A percentile compares a stretch with the other conserved stretches of the same genome.
Evolutionary conservation across 768 basidiomycete genomes (phyloP).

Genomic region (Clathrus columnatus): DNA sequence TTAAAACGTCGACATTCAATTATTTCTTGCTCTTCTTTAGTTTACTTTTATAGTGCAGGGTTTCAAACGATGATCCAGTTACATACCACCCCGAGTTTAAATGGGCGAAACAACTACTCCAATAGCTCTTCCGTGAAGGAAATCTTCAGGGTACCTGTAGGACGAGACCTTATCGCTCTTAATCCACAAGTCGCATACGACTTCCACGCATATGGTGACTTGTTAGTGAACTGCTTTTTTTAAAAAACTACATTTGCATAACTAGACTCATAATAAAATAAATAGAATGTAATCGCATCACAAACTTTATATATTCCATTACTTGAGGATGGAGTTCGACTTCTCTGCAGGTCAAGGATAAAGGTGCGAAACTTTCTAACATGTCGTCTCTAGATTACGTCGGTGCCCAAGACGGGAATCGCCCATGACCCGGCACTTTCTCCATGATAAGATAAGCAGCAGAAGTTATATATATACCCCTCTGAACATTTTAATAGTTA

Average conservation of each 20-base stretch:
- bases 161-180: neutral
- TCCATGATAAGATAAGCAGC: slow-evolving; percentile 20
- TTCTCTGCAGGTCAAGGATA: slow-evolving; percentile 10
- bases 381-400: slow-evolving; percentile 21
- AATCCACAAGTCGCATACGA: neutral
- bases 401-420: slow-evolving; percentile 24
- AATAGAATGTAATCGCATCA: slow-evolving; percentile 15
- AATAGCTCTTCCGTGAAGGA: slow-evolving; percentile 1
- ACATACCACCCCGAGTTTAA: slow-evolving; percentile 17
- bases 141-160: slow-evolving; percentile 6
- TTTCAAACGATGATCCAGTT: neutral
- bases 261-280: neutral
- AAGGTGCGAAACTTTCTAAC: no score
- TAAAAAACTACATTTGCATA: neutral
- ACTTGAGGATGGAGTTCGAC: slow-evolving; percentile 21
- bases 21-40: no score
- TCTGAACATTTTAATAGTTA: slow-evolving; percentile 10
- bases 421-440: slow-evolving; percentile 23
- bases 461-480: neutral
- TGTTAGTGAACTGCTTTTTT: neutral
- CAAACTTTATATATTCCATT: slow-evolving; percentile 20
- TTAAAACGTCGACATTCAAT: no score
- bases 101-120: slow-evolving; percentile 14
- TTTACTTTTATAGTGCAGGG: neutral
- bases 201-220: slow-evolving; percentile 7